Percentiles rank a stretch among this genome's conserved stretches.
phyloP scores from a whole-genome alignment of 768 basidiomycete species.

The Paxillus ammoniavirescens region DNA sequence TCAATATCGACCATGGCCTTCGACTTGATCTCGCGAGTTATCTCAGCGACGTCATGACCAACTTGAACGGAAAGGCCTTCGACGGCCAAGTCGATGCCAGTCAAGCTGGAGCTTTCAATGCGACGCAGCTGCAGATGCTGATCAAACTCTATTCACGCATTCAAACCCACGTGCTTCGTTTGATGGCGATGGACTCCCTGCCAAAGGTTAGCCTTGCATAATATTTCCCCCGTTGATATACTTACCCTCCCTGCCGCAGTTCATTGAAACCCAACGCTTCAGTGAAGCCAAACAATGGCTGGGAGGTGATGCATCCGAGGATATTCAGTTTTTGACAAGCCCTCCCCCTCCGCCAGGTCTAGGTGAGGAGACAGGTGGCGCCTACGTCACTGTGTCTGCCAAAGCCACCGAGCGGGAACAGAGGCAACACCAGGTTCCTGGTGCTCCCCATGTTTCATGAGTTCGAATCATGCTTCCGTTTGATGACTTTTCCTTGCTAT shows the following conservation, averaged over 20 bases:
- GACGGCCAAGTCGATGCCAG: conserved; percentile 80
- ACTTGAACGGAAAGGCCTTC: conserved; percentile 71
- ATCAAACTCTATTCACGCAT: conserved; percentile 94
- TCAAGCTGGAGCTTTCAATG: conserved; percentile 82
- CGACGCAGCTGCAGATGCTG: conserved; percentile 93
- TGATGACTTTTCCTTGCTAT: conserved; percentile 20
- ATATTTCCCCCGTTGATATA: conserved; percentile 6
- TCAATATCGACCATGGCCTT: conserved; percentile 97
- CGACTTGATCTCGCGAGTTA: conserved; percentile 94
- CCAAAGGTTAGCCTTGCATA: conserved; percentile 65
- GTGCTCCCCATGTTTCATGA: conserved; percentile 31
- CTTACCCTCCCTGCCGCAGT: conserved; percentile 42
- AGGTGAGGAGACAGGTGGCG: conserved; percentile 73
- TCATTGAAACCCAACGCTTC: conserved; percentile 86
- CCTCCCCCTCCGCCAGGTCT: conserved; percentile 74
- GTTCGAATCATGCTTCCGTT: conserved; percentile 14
- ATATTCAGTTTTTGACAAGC: conserved; percentile 53
- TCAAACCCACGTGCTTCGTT: conserved; percentile 92
- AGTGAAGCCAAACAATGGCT: conserved; percentile 75
- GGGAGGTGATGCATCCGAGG: conserved; percentile 71
- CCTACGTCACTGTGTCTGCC: conserved; percentile 84
- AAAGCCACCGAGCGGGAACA: conserved; percentile 68
- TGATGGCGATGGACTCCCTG: conserved; percentile 99
- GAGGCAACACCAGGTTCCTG: conserved; percentile 25
- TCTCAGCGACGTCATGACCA: conserved; percentile 85